A percentile compares a stretch with the other conserved stretches of the same genome.
Conservation (phyloP, 257 asterid genomes). For the Salvia splendens region DNA sequence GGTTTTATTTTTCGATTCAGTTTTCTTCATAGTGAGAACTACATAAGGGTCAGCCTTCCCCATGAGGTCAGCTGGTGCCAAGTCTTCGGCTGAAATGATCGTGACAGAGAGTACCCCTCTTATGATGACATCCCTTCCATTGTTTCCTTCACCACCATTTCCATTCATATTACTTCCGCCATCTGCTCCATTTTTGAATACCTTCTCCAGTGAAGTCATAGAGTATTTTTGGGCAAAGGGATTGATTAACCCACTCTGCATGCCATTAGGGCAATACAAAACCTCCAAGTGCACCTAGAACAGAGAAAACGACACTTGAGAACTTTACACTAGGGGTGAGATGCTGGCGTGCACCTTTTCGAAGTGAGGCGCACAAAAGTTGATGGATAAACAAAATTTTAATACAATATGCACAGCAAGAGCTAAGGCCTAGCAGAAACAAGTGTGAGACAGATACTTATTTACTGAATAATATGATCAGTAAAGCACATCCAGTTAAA, state of each 20-base stretch:
- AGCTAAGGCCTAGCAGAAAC: too few species aligned
- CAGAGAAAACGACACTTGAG: slow-evolving; percentile 11
- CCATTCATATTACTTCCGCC: slow-evolving; percentile 39
- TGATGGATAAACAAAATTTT: background rate
- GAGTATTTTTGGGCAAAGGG: slow-evolving; percentile 57
- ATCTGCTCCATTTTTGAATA: slow-evolving; percentile 55
- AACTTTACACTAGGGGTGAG: too few species aligned
- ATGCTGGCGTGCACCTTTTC: too few species aligned
- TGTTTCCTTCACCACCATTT: slow-evolving; percentile 58
- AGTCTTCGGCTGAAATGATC: slow-evolving; percentile 82
- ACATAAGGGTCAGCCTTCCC: slow-evolving; percentile 98
- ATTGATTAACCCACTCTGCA: slow-evolving; percentile 62
- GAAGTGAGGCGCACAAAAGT: background rate
- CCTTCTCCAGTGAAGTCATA: slow-evolving; percentile 83
- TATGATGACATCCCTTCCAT: slow-evolving; percentile 67
- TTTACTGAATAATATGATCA: too few species aligned
- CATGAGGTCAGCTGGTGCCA: slow-evolving; percentile 84
- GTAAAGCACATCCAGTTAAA: too few species aligned
- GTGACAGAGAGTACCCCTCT: slow-evolving; percentile 96
- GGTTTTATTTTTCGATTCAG: slow-evolving; percentile 74
- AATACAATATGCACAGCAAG: too few species aligned
- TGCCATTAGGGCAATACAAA: slow-evolving; percentile 72
- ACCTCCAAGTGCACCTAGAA: slow-evolving; percentile 87
- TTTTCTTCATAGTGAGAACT: slow-evolving; percentile 74
- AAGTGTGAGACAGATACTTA: too few species aligned